Evolutionary conservation across 352 stramenopile species (phyloP).

Genomic region (Globisporangium yorkense): DNA sequence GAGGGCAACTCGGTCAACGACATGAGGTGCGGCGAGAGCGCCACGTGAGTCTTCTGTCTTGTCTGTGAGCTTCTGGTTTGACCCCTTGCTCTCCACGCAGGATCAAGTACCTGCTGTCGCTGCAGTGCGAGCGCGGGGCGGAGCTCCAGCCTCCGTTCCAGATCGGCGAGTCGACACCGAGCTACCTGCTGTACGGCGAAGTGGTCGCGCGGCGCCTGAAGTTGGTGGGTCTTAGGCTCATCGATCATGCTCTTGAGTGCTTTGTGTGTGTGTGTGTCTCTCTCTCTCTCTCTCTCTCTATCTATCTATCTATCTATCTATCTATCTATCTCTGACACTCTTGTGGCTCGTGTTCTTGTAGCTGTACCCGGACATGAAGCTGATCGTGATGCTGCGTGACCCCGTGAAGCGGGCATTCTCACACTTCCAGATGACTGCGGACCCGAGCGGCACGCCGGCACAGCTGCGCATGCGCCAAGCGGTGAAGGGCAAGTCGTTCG

Average conservation of each 20-base stretch:
- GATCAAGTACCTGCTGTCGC: slow-evolving; percentile 46
- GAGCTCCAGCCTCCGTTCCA: slow-evolving; percentile 57
- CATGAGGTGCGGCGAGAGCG: slow-evolving; percentile 25
- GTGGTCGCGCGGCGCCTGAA: slow-evolving; percentile 35
- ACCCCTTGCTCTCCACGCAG: slow-evolving; percentile 8
- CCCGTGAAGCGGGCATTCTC: slow-evolving; percentile 88
- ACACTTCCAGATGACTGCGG: slow-evolving; percentile 93
- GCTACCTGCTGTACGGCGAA: slow-evolving; percentile 69
- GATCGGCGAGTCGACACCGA: slow-evolving; percentile 85
- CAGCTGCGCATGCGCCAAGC: slow-evolving; percentile 78
- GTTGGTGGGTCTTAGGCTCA: slow-evolving; percentile 28
- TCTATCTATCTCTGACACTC: background rate
- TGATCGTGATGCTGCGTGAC: slow-evolving; percentile 93
- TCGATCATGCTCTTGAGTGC: slow-evolving; percentile 88
- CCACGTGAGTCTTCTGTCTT: background rate
- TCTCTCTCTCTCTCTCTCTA: background rate
- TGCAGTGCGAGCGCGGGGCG: slow-evolving; percentile 26
- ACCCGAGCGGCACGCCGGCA: slow-evolving; percentile 57
- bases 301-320: too few relatives aligned
- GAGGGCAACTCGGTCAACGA: slow-evolving; percentile 29
- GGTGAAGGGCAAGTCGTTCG: slow-evolving; percentile 78
- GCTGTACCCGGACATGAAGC: slow-evolving; percentile 47
- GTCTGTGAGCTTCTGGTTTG: background rate
- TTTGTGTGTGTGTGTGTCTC: slow-evolving; percentile 35
- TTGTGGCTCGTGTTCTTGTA: slow-evolving; percentile 22